A percentile compares a stretch with the other conserved stretches of the same genome.
These are phyloP conservation scores for Gigaspora rosea DNA, from an alignment of 192 early-diverging fungal genomes.

Conservation along the genomic window DNA sequence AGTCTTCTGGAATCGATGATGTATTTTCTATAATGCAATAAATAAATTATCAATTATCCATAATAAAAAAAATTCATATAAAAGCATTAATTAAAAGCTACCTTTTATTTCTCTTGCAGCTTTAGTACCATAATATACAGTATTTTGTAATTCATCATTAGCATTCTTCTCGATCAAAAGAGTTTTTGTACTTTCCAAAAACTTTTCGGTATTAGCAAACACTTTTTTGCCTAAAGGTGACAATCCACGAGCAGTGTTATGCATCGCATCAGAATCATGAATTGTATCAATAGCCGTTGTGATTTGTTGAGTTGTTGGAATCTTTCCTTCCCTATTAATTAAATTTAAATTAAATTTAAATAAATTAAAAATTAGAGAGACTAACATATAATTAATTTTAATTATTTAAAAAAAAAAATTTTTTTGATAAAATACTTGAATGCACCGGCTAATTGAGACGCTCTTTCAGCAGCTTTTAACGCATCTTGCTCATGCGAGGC, in stretches of 20 bases:
- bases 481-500: too few relatives aligned
- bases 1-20: not conserved
- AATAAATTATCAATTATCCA: too few relatives aligned
- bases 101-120: conserved; percentile 29
- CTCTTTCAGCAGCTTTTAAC: too few relatives aligned
- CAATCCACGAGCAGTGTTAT: conserved; percentile 38
- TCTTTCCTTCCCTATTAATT: conserved; percentile 38
- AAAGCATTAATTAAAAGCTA: not conserved
- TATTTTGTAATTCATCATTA: conserved; percentile 51
- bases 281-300: conserved; percentile 41
- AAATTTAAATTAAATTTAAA: too few relatives aligned
- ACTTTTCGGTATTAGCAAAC: conserved; percentile 41
- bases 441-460: too few relatives aligned
- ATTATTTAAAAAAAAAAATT: too few relatives aligned
- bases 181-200: conserved; percentile 40
- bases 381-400: too few relatives aligned
- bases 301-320: conserved; percentile 49
- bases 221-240: conserved; percentile 50
- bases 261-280: conserved; percentile 36
- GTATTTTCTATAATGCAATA: not conserved
- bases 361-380: too few relatives aligned
- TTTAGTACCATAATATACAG: conserved; percentile 34
- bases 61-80: not conserved
- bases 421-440: too few relatives aligned
- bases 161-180: conserved; percentile 48